Evolutionary conservation across 208 protist genomes (phyloP), one percentile per base, ranked within the genome.

Genomic region (Acanthamoeba divionensis): DNA sequence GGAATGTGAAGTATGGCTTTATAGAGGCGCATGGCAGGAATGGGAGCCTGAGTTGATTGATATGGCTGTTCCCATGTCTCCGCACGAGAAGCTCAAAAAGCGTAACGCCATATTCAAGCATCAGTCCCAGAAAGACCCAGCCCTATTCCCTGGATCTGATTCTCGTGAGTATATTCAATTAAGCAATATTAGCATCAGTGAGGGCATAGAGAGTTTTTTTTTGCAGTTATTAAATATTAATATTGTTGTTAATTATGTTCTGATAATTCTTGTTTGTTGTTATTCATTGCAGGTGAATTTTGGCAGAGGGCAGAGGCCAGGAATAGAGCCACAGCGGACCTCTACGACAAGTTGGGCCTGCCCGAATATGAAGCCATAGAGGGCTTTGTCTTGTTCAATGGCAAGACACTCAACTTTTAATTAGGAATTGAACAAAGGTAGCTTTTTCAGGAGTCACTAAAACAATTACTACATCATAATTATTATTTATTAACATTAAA

Each of bases 11-110:
- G 63, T 50, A 21, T 96, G 93, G 93, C 47, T 95, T 0, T 96
- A 96, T 65, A 15, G 94, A 44, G 94, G 94, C 5, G 94, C 94
- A 12, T 96, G 94, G 94, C 77, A 96, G 92, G 94, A 96, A 36
- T 96, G 75, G 67, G 92, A 94, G 47, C 66, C 90, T 29, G 54
- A 95, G 26, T 36, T 88, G 62, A 90, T 94, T 38, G 88, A 93
- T 48, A 86, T 94, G 45, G 91, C 93, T 2, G 75, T 96, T 52
- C 91, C 94, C 29, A 83, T 96, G 45, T 90, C 69, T 8, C 80
- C 75, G 47, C 15, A 63, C 13, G 93, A 96, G 82, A 36, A 94
- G 29, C 50, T 87, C 29, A 54, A 79, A 8, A 96, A 96, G 80
- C 31, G 92, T 26, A 36, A 94, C 33, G 69, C 85, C 21, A 96